These are phyloP conservation scores for Parachaetomium inaequale DNA, from an alignment of 495 filamentous ascomycete genomes.

Conservation along the genomic window DNA sequence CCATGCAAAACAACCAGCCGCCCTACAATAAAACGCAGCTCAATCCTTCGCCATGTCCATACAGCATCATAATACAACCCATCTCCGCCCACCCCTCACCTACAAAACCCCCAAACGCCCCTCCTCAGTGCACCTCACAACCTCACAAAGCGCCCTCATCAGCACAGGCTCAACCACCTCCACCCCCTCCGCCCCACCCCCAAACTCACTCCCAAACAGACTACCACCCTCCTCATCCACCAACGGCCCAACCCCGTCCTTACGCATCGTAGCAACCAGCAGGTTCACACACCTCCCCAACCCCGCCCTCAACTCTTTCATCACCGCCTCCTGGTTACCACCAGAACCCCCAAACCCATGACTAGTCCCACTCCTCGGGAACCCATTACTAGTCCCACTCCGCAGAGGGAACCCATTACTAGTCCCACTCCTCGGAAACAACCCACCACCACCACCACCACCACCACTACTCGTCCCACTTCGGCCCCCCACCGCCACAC, in stretches of 20 bases:
- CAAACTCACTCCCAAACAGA: slow-evolving; percentile 1
- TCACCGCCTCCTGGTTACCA: background rate
- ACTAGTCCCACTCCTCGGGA: background rate
- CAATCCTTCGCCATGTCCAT: background rate
- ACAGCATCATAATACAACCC: background rate
- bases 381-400: background rate
- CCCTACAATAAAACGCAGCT: too few species aligned
- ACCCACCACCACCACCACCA: background rate
- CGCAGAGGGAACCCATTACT: too few species aligned
- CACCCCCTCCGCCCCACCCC: slow-evolving; percentile 10
- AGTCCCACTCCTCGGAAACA: background rate
- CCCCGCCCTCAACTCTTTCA: slow-evolving; percentile 36
- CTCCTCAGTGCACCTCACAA: slow-evolving; percentile 42
- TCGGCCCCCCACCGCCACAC: background rate
- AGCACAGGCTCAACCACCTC: slow-evolving; percentile 35
- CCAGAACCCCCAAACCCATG: background rate
- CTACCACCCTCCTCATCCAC: background rate
- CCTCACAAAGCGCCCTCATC: slow-evolving; percentile 42
- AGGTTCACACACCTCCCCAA: slow-evolving; percentile 38
- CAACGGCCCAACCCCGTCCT: background rate
- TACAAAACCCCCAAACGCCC: background rate
- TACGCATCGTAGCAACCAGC: slow-evolving; percentile 39
- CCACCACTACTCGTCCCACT: background rate
- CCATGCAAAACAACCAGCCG: too few species aligned
- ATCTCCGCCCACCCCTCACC: too few species aligned